A percentile compares a stretch with the other conserved stretches of the same genome.
Evolutionary conservation across 106 monocot genomes (phyloP).

Genomic region (Agapanthus africanus): DNA sequence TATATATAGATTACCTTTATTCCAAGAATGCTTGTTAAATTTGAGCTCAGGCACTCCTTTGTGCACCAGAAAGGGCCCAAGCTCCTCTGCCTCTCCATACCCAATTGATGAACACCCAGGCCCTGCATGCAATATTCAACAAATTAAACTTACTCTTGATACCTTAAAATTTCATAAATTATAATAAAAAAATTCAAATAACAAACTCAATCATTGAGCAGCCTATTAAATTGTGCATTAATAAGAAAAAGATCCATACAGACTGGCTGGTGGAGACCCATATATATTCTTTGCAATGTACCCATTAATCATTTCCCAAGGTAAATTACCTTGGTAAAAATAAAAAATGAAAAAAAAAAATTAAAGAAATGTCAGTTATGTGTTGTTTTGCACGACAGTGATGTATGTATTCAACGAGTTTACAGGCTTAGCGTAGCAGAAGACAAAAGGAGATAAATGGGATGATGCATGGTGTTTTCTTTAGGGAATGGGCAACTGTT

Average conservation of each 20-base stretch:
- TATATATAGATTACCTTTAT: conserved; percentile 38
- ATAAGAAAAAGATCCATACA: neutral
- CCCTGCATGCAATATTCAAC: conserved; percentile 16
- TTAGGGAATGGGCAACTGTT: neutral
- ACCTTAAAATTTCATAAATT: too few species aligned
- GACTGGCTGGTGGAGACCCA: conserved; percentile 7
- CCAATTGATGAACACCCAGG: conserved; percentile 53
- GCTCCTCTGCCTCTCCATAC: conserved; percentile 43
- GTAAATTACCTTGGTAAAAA: neutral
- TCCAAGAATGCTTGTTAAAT: conserved; percentile 39
- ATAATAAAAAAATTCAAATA: too few species aligned
- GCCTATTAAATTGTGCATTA: neutral
- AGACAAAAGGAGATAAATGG: neutral
- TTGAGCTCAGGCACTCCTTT: conserved; percentile 29
- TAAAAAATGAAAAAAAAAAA: too few species aligned
- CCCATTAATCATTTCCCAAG: neutral
- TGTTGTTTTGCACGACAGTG: neutral
- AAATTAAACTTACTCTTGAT: neutral
- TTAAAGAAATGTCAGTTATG: too few species aligned
- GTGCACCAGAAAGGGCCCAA: conserved; percentile 36
- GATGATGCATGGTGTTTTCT: neutral
- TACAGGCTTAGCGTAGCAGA: neutral
- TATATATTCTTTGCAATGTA: too few species aligned
- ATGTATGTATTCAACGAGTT: conserved; percentile 8
- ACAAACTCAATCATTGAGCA: neutral